These are phyloP conservation scores for Medicago arabica DNA, from an alignment of 306 rosid species.

Conservation along the genomic window DNA sequence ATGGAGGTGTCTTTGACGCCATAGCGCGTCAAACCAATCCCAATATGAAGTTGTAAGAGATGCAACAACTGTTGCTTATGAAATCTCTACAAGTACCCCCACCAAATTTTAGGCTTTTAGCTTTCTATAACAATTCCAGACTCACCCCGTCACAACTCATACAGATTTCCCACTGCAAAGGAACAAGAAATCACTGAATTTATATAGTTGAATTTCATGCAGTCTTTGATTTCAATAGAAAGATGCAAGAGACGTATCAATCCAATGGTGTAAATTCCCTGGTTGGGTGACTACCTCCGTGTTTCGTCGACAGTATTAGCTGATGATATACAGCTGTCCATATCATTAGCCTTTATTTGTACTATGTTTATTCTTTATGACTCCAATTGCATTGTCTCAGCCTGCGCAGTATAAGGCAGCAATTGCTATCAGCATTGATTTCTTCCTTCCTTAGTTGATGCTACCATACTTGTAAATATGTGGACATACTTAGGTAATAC, in stretches of 20 bases:
- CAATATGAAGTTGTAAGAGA: slow-evolving; percentile 12
- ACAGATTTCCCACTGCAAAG: background rate
- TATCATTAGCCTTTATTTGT: too few species aligned
- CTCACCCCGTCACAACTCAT: background rate
- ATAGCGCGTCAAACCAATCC: background rate
- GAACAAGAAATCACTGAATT: background rate
- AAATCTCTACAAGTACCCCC: background rate
- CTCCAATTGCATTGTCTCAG: too few species aligned
- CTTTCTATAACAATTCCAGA: background rate
- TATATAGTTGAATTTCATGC: background rate
- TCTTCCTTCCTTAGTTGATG: too few species aligned
- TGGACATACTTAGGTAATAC: too few species aligned
- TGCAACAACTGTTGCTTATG: slow-evolving; percentile 11
- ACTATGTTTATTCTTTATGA: too few species aligned
- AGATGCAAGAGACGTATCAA: too few species aligned
- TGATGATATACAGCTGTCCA: too few species aligned
- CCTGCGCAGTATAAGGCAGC: too few species aligned
- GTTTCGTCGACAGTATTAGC: background rate
- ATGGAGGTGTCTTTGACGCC: background rate
- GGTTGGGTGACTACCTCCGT: background rate
- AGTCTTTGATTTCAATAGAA: background rate
- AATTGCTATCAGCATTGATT: too few species aligned
- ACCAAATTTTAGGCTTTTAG: background rate
- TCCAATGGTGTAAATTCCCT: background rate
- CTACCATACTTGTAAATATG: too few species aligned